Conservation (phyloP, 2,329 filamentous ascomycete species). For the Blastomyces parvus region DNA sequence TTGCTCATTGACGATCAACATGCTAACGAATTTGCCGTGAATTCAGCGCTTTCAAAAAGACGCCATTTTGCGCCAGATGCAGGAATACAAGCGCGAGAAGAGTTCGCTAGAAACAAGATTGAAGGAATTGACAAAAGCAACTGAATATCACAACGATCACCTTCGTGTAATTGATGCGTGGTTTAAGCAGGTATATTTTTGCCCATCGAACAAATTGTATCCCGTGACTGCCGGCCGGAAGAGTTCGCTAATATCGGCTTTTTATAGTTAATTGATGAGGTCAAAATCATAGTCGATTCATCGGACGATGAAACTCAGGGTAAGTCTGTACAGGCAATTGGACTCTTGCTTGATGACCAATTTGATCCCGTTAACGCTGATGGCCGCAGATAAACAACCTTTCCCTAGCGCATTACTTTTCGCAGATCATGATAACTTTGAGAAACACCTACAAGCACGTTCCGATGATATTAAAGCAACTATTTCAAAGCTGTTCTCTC, state of each 20-base stretch:
- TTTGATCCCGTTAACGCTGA: not conserved
- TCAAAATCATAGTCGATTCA: slow-evolving; percentile 34
- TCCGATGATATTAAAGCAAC: slow-evolving; percentile 66
- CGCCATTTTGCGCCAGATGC: slow-evolving; percentile 94
- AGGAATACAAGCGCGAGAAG: slow-evolving; percentile 91
- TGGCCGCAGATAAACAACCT: slow-evolving; percentile 8
- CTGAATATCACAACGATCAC: slow-evolving; percentile 83
- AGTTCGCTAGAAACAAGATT: slow-evolving; percentile 69
- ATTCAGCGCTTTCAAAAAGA: slow-evolving; percentile 82
- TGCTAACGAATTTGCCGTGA: slow-evolving; percentile 18
- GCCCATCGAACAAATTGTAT: not conserved
- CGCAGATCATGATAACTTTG: slow-evolving; percentile 53
- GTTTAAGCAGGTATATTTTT: slow-evolving; percentile 71
- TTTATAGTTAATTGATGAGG: slow-evolving; percentile 38
- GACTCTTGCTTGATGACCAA: not conserved
- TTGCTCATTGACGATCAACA: not conserved
- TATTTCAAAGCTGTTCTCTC: slow-evolving; percentile 58
- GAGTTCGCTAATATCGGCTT: slow-evolving; percentile 7
- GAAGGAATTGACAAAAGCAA: slow-evolving; percentile 67
- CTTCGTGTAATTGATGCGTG: slow-evolving; percentile 82
- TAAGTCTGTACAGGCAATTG: not conserved
- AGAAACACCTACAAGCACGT: slow-evolving; percentile 68
- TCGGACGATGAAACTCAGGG: slow-evolving; percentile 19
- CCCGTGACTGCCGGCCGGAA: not conserved
- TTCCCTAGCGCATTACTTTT: slow-evolving; percentile 49